phyloP scores from a whole-genome alignment of 164 flowering plant species.

The Cinnamomum micranthum region DNA sequence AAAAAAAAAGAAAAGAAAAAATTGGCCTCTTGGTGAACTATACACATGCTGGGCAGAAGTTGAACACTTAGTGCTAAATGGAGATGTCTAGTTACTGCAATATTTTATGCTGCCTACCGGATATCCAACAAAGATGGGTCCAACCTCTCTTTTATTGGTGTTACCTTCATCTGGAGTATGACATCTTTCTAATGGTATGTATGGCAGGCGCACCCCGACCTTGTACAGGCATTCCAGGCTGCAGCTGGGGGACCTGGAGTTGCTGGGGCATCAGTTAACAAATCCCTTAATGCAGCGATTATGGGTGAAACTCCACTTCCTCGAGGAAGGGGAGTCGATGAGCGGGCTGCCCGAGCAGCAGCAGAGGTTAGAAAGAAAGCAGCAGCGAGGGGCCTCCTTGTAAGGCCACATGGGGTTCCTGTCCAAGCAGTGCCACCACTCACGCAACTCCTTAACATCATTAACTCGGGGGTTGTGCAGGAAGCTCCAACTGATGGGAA shows the following conservation, averaged over 20 bases:
- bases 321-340: conserved; percentile 86
- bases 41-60: not conserved
- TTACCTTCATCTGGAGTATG: not conserved
- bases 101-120: not conserved
- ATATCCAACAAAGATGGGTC: not conserved
- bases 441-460: conserved; percentile 59
- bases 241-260: conserved; percentile 55
- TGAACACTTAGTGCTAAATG: not conserved
- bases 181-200: not conserved
- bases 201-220: conserved; percentile 65
- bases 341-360: conserved; percentile 84
- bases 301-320: conserved; percentile 52
- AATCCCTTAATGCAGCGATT: conserved; percentile 49
- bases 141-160: not conserved
- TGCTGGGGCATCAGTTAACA: conserved; percentile 35
- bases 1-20: too few species aligned
- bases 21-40: not conserved
- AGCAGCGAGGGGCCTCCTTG: conserved; percentile 71
- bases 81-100: not conserved
- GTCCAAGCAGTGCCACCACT: conserved; percentile 64
- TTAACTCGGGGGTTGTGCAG: conserved; percentile 54
- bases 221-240: conserved; percentile 83
- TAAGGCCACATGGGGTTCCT: conserved; percentile 70
- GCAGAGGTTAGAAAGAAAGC: conserved; percentile 86
- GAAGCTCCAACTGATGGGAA: conserved; percentile 25